Percentiles rank a stretch among this genome's conserved stretches.
Conservation (phyloP, 352 stramenopile species). For the Phytophthora pinifolia region DNA sequence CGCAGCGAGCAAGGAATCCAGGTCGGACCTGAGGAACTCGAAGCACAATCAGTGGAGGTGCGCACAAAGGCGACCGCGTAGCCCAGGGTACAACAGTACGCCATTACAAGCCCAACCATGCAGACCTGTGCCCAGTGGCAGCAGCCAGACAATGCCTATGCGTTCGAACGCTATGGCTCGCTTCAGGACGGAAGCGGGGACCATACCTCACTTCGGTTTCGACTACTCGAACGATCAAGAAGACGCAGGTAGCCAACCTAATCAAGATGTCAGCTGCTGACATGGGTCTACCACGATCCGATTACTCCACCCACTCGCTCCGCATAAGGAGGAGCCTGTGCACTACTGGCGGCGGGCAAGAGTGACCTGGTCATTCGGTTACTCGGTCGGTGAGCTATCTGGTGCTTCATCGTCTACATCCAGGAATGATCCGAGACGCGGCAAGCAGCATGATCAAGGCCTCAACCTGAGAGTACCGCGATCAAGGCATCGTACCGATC, state of each 20-base stretch:
- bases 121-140: conserved; percentile 18
- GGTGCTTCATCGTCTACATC: conserved; percentile 30
- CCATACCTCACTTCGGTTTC: conserved; percentile 19
- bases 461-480: conserved; percentile 4
- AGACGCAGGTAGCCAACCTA: conserved; percentile 2
- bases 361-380: too few species aligned
- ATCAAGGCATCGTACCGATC: conserved; percentile 2
- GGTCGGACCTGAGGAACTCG: neutral
- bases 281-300: conserved; percentile 8
- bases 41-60: conserved; percentile 7
- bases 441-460: conserved; percentile 27
- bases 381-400: conserved; percentile 30
- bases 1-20: neutral
- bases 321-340: conserved; percentile 29
- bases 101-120: conserved; percentile 17
- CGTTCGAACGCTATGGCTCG: conserved; percentile 3
- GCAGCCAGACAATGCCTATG: conserved; percentile 18
- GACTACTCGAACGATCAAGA: conserved; percentile 18
- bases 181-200: conserved; percentile 4
- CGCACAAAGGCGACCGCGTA: conserved; percentile 13
- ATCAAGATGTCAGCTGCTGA: conserved; percentile 23
- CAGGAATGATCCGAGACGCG: conserved; percentile 19
- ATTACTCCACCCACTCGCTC: conserved; percentile 28
- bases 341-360: conserved; percentile 22
- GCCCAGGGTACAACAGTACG: conserved; percentile 10